Percentiles rank a stretch among this genome's conserved stretches.
phyloP scores from a whole-genome alignment of 305 asterid genomes.

The Fraxinus dipetala region DNA sequence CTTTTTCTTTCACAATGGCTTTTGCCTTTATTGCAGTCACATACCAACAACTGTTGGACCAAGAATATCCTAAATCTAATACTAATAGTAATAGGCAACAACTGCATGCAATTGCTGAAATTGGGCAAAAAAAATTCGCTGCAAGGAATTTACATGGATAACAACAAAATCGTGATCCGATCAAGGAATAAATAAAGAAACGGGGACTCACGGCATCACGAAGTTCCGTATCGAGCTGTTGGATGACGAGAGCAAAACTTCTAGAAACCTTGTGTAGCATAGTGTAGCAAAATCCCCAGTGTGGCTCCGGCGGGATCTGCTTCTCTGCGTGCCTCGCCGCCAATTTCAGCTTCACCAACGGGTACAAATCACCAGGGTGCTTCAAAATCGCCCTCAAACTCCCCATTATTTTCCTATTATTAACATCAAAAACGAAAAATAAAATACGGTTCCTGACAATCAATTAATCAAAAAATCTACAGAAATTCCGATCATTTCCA shows the following conservation, averaged over 20 bases:
- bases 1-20: background rate
- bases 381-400: slow-evolving; percentile 59
- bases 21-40: background rate
- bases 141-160: background rate
- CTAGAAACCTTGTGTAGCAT: slow-evolving; percentile 94
- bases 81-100: background rate
- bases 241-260: slow-evolving; percentile 83
- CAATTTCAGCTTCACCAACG: slow-evolving; percentile 70
- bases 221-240: slow-evolving; percentile 87
- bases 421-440: slow-evolving; percentile 23
- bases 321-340: slow-evolving; percentile 71
- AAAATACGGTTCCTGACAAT: background rate
- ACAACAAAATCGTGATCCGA: background rate
- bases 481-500: background rate
- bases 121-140: background rate
- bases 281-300: slow-evolving; percentile 91
- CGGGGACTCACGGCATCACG: slow-evolving; percentile 80
- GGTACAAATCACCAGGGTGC: slow-evolving; percentile 88
- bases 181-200: background rate
- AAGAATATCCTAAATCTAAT: background rate
- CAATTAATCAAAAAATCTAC: background rate
- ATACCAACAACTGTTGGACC: background rate
- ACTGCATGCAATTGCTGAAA: slow-evolving; percentile 9
- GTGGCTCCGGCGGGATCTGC: slow-evolving; percentile 91
- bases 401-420: slow-evolving; percentile 48